Base-by-base conservation (phyloP, 2,329 filamentous ascomycete genomes). In the Nemania abortiva region DNA sequence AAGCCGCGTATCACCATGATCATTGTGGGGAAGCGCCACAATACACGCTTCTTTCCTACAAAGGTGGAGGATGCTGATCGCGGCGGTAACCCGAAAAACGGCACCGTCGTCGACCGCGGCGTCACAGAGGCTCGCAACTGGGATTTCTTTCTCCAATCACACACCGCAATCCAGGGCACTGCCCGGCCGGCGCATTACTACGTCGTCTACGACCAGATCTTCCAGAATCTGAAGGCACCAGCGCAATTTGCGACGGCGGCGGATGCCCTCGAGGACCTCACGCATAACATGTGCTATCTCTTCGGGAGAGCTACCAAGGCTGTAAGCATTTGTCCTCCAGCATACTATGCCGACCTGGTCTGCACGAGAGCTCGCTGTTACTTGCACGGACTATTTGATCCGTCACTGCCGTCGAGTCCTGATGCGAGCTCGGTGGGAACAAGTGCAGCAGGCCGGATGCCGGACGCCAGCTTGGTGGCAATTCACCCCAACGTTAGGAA, bases 331-430 rank as follows among this genome's bases (percentile, higher is more conserved):
- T 96, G 92, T 74, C 93, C 94, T 0, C 93, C 94, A 0, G 94
- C 94, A 0, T 97, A 97, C 83, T 97, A 97, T 76, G 94, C 95
- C 0, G 94, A 97, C 78, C 84, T 97, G 29, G 88, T 95, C 1
- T 96, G 93, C 77, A 92, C 72, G 88, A 90, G 50, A 71, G 73
- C 2, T 79, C 77, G 31, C 31, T 47, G 53, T 20, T 54, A 54
- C 7, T 45, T 62, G 20, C 20, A 53, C 18, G 11, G 11, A 2
- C 13, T 62, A 13, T 45, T 45, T n/a, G 47, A 52, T 27, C 34
- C 47, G 9, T 54, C 34, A 11, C 34, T 11, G 34, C 11, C 34
- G 34, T 37, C 34, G 11, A 37, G 7, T 37, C 11, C 39, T n/a
- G 39, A 47, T 22, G 22, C 39, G 11, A 58, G 13, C 55, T 58